Evolutionary conservation across 2,329 filamentous ascomycete species (phyloP), one percentile per base, ranked within the genome.

Genomic region (Trichoderma polysporum): DNA sequence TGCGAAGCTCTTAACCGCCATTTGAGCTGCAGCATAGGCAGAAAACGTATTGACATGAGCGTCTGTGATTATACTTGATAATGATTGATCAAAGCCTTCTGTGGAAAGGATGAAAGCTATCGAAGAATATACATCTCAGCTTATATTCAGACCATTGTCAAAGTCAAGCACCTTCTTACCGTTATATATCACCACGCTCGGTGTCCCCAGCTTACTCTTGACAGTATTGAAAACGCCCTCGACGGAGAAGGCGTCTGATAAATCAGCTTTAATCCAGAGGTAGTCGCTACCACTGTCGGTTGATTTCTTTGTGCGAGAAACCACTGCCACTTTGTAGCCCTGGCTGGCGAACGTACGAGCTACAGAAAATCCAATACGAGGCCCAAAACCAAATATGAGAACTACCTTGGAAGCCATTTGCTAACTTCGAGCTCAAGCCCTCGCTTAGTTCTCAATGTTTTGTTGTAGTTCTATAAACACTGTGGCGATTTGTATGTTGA

Each of bases 241-340:
- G 1, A 63, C 49, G 1, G 37, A 54, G 6, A 31, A 53, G 3
- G 60, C 60, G 17, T 63, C 37, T 3, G 60, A 53, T 12, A 63
- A 33, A n/a, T 63, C 60, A 5, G 60, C 60, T 29, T 45, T 53
- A 6, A 63, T 53, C 19, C 47, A 54, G 0, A 63, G 35, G 22
- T 63, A 63, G 2, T 31, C 49, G 5, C 45, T 29, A 4, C 31
- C 12, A n/a, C 35, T 25, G 10, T 54, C 60, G 10, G 35, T 19
- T 17, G 27, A 3, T 25, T 54, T 41, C 9, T 41, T 27, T 31
- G 60, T 45, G 7, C 60, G 60, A 37, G 47, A 63, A 10, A 63
- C 60, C 19, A 63, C 49, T 1, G 60, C 60, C 15, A 63, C 35
- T 19, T 54, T 63, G 49, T 63, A 63, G n/a, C 60, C 60, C 10